Percentiles rank a stretch among this genome's conserved stretches.
phyloP scores from a whole-genome alignment of 352 stramenopile genomes.

The Blastocystis sp. region DNA sequence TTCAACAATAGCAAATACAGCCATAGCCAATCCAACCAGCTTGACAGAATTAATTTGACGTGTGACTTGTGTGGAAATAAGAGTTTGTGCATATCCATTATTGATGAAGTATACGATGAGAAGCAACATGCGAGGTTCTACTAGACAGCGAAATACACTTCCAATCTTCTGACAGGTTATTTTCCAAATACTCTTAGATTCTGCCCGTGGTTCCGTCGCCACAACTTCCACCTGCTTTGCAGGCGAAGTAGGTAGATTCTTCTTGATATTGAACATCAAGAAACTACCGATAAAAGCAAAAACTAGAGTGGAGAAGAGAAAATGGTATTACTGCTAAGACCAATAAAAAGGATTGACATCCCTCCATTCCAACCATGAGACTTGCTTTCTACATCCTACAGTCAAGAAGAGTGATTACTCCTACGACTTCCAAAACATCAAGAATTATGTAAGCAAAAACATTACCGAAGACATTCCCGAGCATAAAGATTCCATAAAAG shows the following conservation, averaged over 20 bases:
- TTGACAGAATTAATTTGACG: not conserved
- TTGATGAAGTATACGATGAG: conserved; percentile 21
- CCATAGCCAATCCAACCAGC: not conserved
- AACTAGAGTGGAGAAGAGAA: not conserved
- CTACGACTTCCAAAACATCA: not conserved
- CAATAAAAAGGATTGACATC: conserved; percentile 1
- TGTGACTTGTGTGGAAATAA: not conserved
- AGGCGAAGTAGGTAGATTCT: not conserved
- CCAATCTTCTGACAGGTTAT: not conserved
- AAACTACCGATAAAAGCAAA: conserved; percentile 29
- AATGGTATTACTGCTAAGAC: not conserved
- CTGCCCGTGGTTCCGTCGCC: not conserved
- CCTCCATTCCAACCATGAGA: conserved; percentile 16
- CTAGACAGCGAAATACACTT: not conserved
- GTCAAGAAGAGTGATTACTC: not conserved
- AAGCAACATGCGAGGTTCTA: not conserved
- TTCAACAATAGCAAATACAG: conserved; percentile 1
- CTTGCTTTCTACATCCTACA: not conserved
- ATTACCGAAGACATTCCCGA: conserved; percentile 37
- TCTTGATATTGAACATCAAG: not conserved
- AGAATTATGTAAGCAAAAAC: conserved; percentile 16
- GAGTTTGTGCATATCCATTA: not conserved
- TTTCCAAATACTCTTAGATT: not conserved
- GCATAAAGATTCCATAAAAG: conserved; percentile 46
- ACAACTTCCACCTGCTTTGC: not conserved